phyloP scores from a whole-genome alignment of 306 rosid species.

The Erythrophleum fordii region DNA sequence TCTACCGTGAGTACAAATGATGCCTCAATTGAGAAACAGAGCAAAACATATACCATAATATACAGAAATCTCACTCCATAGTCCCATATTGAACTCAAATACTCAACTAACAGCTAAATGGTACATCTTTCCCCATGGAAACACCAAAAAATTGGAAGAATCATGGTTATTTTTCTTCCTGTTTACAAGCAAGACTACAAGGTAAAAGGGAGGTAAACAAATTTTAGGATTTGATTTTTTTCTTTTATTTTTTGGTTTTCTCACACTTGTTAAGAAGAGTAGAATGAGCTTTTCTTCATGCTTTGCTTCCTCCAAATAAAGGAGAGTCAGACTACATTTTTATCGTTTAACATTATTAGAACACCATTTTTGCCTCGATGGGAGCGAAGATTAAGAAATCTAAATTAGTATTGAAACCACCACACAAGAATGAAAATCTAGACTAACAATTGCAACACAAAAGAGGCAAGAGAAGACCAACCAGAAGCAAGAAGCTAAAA shows the following conservation, averaged over 20 bases:
- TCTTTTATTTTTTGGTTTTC: not conserved
- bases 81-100: not conserved
- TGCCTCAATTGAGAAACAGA: conserved; percentile 14
- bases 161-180: not conserved
- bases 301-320: conserved; percentile 10
- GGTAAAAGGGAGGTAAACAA: not conserved
- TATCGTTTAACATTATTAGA: not conserved
- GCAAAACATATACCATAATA: conserved; percentile 10
- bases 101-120: not conserved
- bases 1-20: not conserved
- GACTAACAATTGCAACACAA: not conserved
- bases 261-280: conserved; percentile 19
- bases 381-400: not conserved
- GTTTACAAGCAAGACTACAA: not conserved
- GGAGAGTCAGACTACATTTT: conserved; percentile 1
- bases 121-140: not conserved
- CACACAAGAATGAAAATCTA: not conserved
- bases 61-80: not conserved
- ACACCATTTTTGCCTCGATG: not conserved
- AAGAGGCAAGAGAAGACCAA: not conserved
- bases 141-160: conserved; percentile 13
- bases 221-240: not conserved
- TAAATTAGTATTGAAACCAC: not conserved
- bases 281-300: not conserved
- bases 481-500: not conserved